Evolutionary conservation across 495 filamentous ascomycete genomes (phyloP).

Genomic region (Penicillium antarcticum): DNA sequence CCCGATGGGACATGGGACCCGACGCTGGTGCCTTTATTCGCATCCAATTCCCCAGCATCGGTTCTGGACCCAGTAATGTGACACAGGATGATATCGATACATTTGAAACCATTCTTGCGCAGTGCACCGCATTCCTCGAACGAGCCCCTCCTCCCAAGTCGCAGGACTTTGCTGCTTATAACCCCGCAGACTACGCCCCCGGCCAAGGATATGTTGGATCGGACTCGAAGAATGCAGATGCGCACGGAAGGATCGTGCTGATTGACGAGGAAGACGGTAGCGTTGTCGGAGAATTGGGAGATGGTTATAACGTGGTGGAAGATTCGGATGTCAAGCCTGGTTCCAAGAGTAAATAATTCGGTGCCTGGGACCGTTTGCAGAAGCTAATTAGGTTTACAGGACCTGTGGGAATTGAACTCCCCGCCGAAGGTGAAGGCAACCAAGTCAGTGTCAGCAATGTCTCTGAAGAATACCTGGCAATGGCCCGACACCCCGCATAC

Average conservation of each 20-base stretch:
- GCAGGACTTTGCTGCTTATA: constrained; percentile 55
- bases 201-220: constrained; percentile 68
- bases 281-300: constrained; percentile 85
- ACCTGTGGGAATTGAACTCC: constrained; percentile 89
- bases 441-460: constrained; percentile 72
- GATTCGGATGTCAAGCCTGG: constrained; percentile 69
- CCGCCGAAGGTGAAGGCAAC: constrained; percentile 65
- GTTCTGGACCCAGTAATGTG: constrained; percentile 57
- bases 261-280: constrained; percentile 94
- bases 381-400: constrained; percentile 41
- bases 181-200: constrained; percentile 73
- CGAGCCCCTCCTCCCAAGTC: constrained; percentile 61
- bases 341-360: constrained; percentile 68
- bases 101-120: constrained; percentile 92
- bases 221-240: constrained; percentile 36
- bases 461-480: constrained; percentile 73
- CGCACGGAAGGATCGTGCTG: constrained; percentile 79
- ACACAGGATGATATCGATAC: constrained; percentile 93
- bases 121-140: constrained; percentile 92
- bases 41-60: constrained; percentile 79
- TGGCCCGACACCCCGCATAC: constrained; percentile 86
- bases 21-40: constrained; percentile 86
- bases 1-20: constrained; percentile 85
- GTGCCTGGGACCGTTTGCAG: not conserved
- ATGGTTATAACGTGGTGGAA: constrained; percentile 78